phyloP scores from a whole-genome alignment of 768 basidiomycete species.

The Brasilioporus rufonigricans region DNA sequence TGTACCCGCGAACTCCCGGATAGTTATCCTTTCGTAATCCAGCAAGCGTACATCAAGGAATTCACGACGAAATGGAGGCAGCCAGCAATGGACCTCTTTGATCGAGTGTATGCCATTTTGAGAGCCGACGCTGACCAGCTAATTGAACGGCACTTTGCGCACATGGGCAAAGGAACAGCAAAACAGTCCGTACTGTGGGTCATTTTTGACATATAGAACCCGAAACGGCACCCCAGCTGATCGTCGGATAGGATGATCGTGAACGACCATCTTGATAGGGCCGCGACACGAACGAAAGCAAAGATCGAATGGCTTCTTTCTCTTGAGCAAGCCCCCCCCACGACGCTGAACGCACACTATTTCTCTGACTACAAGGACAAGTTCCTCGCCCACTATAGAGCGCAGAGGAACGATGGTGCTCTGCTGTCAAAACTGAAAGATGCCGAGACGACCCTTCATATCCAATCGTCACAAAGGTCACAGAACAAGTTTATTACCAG shows the following conservation, averaged over 20 bases:
- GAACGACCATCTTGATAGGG: slow-evolving; percentile 44
- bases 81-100: slow-evolving; percentile 46
- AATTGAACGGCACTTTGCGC: slow-evolving; percentile 45
- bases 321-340: slow-evolving; percentile 47
- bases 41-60: slow-evolving; percentile 44
- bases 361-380: slow-evolving; percentile 45
- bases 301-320: slow-evolving; percentile 46
- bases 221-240: not conserved
- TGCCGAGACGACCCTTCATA: not conserved
- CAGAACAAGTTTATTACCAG: not conserved
- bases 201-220: not conserved
- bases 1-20: slow-evolving; percentile 67
- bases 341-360: slow-evolving; percentile 49
- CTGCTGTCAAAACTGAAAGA: slow-evolving; percentile 1
- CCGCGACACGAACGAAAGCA: slow-evolving; percentile 36
- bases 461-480: not conserved
- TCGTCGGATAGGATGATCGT: slow-evolving; percentile 39
- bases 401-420: slow-evolving; percentile 8
- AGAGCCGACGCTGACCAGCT: slow-evolving; percentile 38
- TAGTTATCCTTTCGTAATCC: slow-evolving; percentile 60
- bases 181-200: slow-evolving; percentile 46
- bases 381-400: slow-evolving; percentile 48
- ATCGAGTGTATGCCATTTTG: slow-evolving; percentile 35
- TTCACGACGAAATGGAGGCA: slow-evolving; percentile 45
- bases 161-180: slow-evolving; percentile 49